Evolutionary conservation across 768 basidiomycete species (phyloP).

Genomic region (Kwoniella sp.): DNA sequence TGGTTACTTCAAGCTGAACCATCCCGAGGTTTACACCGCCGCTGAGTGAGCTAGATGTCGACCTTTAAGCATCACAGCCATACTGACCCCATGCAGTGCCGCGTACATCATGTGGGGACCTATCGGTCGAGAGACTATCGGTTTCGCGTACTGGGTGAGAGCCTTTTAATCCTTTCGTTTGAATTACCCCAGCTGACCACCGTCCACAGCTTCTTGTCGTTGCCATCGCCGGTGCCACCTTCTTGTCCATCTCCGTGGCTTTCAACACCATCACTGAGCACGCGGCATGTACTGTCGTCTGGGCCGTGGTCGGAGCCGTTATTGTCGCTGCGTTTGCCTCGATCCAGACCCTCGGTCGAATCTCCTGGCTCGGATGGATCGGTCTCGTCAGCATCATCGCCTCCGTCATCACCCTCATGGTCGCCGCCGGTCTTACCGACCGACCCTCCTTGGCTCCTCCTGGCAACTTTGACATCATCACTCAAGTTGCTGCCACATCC

Average conservation of each 20-base stretch:
- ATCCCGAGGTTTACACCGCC: constrained; percentile 45
- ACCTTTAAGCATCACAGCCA: neutral
- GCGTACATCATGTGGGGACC: constrained; percentile 36
- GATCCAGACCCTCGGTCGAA: constrained; percentile 51
- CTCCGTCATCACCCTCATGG: constrained; percentile 39
- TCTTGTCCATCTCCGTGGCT: constrained; percentile 55
- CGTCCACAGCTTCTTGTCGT: constrained; percentile 23
- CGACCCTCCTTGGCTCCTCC: constrained; percentile 40
- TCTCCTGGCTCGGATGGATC: constrained; percentile 52
- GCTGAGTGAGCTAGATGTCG: constrained; percentile 3
- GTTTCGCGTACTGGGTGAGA: constrained; percentile 32
- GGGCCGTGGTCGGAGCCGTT: constrained; percentile 52
- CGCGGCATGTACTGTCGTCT: constrained; percentile 56
- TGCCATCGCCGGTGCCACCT: constrained; percentile 28
- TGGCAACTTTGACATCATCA: constrained; percentile 22
- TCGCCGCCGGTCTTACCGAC: constrained; percentile 41
- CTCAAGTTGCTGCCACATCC: constrained; percentile 23
- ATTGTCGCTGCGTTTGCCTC: constrained; percentile 40
- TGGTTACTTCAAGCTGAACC: constrained; percentile 45
- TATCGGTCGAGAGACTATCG: constrained; percentile 36
- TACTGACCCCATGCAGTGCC: constrained; percentile 11
- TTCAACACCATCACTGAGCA: constrained; percentile 55
- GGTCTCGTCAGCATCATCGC: constrained; percentile 40
- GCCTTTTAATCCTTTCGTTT: neutral
- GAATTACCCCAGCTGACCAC: neutral